Evolutionary conservation across 306 rosid genomes (phyloP), one percentile per base, ranked within the genome.

Genomic region (Cyamopsis tetragonoloba): DNA sequence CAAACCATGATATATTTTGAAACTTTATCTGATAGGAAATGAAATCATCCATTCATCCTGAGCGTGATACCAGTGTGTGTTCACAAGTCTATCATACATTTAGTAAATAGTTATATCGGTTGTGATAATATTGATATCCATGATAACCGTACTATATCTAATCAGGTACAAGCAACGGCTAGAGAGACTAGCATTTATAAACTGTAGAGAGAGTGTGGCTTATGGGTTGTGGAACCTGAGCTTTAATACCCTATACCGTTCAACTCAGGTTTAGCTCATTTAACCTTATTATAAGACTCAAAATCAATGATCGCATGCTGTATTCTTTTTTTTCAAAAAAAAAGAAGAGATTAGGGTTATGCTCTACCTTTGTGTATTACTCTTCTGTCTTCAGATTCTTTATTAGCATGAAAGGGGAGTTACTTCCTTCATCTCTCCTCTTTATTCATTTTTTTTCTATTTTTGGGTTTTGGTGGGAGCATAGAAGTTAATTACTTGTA

Each of bases 181-280:
- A 67, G 79, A 76, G 60, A 78, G 79, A 74, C 71, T 90, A 53
- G 87, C 82, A 48, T 82, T 61, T 68, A 44, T 83, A 70, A 82
- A 63, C 58, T 17, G 73, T 57, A 80, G 95, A 62, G 88, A 90
- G 75, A 90, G 95, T 70, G 74, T 76, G 75, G 88, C 87, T 64
- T 58, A 75, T 84, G 97, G 91, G 39, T 46, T 90, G 1, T 90
- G 90, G 96, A 80, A 38, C 79, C 41, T 83, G 77, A 85, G 86
- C 71, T 90, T 90, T 62, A 62, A 30, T 72, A 62, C 76, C 55
- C 81, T 90, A 20, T 90, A 82, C 39, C 95, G 90, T 17, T 83
- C 83, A 53, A 87, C 87, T 20, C 95, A 90, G 96, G 96, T 90
- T 55, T 73, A 47, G 10, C 56, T 65, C 50, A 13, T 39, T 63